Base-by-base conservation (phyloP, 1,284 basidiomycete genomes). In the Gymnopus androsaceus region DNA sequence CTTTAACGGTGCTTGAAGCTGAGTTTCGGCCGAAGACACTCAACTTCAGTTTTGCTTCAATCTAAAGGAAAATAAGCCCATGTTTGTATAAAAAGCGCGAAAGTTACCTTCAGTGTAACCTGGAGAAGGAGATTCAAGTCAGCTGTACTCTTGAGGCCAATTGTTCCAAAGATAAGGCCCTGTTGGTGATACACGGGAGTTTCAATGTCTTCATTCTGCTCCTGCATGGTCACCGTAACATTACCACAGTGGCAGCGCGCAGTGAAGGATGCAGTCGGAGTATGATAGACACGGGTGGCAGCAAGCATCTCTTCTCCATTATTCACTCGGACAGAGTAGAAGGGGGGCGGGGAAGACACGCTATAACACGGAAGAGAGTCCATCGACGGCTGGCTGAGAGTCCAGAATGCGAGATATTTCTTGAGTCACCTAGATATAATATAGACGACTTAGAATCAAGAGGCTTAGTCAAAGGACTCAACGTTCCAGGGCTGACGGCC, bases 11-110 rank as follows among this genome's bases (percentile, higher is more conserved):
- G 12, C 27, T 34, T 2, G 52, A 50, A 45, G 27, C 36, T 17
- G 46, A 31, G n/a, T 53, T 53, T 2, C 23, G 36, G 2, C 56
- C 56, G n/a, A 41, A 36, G 5, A 58, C 28, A 17, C 15, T 44
- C n/a, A 42, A 12, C 27, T 49, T 50, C 15, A 58, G 46, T 27
- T 49, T 49, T 19, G 46, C 56, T 51, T 53, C 42, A 15, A 58
- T 19, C 56, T 52, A 34, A 25, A 36, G 15, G 17, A 31, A 11
- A 30, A 19, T 46, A n/a, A 23, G 25, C 12, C n/a, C 17, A 19
- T 31, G 21, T 28, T 51, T 27, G 1, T 12, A 45, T 9, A 47
- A 21, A 21, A 27, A 17, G 33, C 40, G 11, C 21, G 14, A n/a
- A 28, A 44, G 30, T 4, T 17, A 54, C 56, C 38, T 58, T 54